These are phyloP conservation scores for Aegilops umbellulata DNA, from an alignment of 176 grass and related monocot species.

Conservation along the genomic window DNA sequence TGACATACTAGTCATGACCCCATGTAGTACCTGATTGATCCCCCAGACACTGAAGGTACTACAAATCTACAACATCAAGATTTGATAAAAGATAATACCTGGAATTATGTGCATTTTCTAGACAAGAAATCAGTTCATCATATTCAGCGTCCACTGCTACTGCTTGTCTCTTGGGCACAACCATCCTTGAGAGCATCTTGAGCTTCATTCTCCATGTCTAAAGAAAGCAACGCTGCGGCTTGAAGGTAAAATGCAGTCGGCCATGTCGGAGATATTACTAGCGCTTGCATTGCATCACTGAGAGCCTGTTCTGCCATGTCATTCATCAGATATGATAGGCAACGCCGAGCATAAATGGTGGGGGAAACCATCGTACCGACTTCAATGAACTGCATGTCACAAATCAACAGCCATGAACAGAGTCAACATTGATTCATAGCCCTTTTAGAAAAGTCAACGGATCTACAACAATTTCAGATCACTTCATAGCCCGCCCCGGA, in stretches of 20 bases:
- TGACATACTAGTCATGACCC: background rate
- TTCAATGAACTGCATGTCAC: constrained; percentile 88
- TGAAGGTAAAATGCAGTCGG: constrained; percentile 95
- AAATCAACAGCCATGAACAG: constrained; percentile 5
- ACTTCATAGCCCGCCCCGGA: background rate
- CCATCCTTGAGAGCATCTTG: constrained; percentile 85
- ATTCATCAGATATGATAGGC: constrained; percentile 92
- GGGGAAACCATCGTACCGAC: constrained; percentile 94
- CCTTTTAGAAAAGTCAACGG: background rate
- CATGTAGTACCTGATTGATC: background rate
- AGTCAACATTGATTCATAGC: constrained; percentile 2
- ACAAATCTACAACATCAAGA: background rate
- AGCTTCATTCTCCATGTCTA: constrained; percentile 90
- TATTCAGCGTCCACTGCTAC: constrained; percentile 43
- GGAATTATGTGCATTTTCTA: constrained; percentile 45
- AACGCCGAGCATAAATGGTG: constrained; percentile 84
- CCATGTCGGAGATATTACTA: constrained; percentile 91
- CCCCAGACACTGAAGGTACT: background rate
- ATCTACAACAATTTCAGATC: background rate
- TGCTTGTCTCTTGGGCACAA: constrained; percentile 61
- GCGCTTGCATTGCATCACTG: constrained; percentile 78
- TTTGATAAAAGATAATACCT: constrained; percentile 22
- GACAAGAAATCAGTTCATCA: constrained; percentile 23
- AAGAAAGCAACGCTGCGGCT: constrained; percentile 63
- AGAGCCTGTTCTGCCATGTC: constrained; percentile 73